Conservation (phyloP, 495 filamentous ascomycete species). For the Aspergillus conjunctus region DNA sequence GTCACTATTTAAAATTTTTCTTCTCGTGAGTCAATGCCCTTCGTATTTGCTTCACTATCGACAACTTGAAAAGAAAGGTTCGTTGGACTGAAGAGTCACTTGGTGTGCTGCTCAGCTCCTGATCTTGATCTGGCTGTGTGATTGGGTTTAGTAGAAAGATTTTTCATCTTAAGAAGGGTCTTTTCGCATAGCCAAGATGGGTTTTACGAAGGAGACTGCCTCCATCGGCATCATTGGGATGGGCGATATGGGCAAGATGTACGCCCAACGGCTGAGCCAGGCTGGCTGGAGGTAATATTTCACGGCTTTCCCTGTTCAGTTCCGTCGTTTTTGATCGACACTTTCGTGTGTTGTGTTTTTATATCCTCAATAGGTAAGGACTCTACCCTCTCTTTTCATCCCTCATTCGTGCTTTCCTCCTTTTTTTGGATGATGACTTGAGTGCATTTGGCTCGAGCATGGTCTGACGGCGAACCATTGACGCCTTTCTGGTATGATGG, state of each 20-base stretch:
- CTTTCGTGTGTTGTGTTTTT: conserved; percentile 7
- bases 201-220: conserved; percentile 61
- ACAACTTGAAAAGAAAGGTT: background rate
- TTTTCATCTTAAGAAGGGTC: conserved; percentile 2
- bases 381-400: conserved; percentile 13
- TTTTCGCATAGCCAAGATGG: conserved; percentile 36
- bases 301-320: conserved; percentile 6
- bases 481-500: conserved; percentile 56
- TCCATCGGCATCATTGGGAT: conserved; percentile 94
- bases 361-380: conserved; percentile 37
- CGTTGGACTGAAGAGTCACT: background rate
- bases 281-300: conserved; percentile 90
- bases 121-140: background rate
- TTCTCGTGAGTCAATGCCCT: conserved; percentile 23
- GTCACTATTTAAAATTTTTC: conserved; percentile 40
- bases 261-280: conserved; percentile 78
- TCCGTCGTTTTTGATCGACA: conserved; percentile 21
- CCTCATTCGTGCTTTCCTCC: conserved; percentile 22
- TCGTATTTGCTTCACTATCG: background rate
- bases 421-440: conserved; percentile 85
- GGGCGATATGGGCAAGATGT: conserved; percentile 99
- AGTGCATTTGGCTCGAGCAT: conserved; percentile 99
- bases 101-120: background rate
- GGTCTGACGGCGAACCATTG: conserved; percentile 43
- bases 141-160: background rate